Conservation (phyloP, 176 grass and related monocot genomes). For the Oryza officinalis region DNA sequence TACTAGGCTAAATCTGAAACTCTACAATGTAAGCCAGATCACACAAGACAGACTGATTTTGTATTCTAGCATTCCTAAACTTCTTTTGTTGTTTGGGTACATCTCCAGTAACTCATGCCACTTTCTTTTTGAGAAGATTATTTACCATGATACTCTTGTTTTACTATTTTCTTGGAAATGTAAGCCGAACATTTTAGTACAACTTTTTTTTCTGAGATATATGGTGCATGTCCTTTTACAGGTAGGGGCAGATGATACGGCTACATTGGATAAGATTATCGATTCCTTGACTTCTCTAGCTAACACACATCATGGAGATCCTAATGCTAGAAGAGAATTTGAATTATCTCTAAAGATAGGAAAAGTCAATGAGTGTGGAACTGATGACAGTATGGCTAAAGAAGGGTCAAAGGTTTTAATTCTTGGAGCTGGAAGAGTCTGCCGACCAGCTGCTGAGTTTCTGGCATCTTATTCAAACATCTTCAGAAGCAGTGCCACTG, state of each 20-base stretch:
- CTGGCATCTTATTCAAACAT: slow-evolving; percentile 52
- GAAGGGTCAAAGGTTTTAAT: slow-evolving; percentile 70
- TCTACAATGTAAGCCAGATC: neutral
- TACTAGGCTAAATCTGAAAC: neutral
- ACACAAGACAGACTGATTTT: neutral
- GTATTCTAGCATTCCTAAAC: neutral
- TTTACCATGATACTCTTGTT: neutral
- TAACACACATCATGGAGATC: slow-evolving; percentile 51
- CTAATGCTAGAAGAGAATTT: slow-evolving; percentile 41
- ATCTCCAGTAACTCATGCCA: neutral
- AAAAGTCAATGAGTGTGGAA: slow-evolving; percentile 56
- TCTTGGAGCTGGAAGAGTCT: slow-evolving; percentile 94
- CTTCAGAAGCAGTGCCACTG: slow-evolving; percentile 4
- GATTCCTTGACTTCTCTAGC: slow-evolving; percentile 78
- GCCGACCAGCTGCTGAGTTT: slow-evolving; percentile 82
- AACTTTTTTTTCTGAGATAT: slow-evolving; percentile 34
- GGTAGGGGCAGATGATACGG: slow-evolving; percentile 77
- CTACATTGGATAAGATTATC: slow-evolving; percentile 69
- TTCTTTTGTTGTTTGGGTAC: neutral
- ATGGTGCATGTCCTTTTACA: slow-evolving; percentile 40
- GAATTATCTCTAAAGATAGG: slow-evolving; percentile 83
- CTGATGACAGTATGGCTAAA: slow-evolving; percentile 39
- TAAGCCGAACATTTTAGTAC: neutral
- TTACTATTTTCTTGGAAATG: neutral
- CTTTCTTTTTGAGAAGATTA: neutral